Evolutionary conservation across 176 grass and related monocot species (phyloP), one percentile per base, ranked within the genome.

Genomic region (Lolium rigidum): DNA sequence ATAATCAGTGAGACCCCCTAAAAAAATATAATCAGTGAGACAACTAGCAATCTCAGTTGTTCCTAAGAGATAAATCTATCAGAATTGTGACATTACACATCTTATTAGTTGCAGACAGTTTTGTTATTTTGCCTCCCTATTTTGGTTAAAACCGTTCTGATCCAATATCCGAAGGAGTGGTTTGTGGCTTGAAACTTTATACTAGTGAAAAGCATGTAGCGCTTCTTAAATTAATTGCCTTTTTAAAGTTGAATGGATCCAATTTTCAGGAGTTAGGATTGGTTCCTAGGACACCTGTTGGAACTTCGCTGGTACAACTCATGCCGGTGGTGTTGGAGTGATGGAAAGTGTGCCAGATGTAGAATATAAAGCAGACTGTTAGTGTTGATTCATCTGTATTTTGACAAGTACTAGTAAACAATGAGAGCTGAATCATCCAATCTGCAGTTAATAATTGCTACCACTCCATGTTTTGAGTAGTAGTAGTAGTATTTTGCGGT

Each of bases 231-330:
- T n/a, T 16, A 35, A 66, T 66, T 66, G 26, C 25, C 63, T 66
- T 56, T 7, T 56, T 20, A 56, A 56, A 20, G 6, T 35, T 66
- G 6, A 2, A 0, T 35, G 26, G 5, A 66, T 6, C 26, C 26
- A 66, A 35, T 66, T 67, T 86, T 79, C 71, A 98, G 93, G 96
- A 95, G 76, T 86, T 98, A 87, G 90, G 93, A 16, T 88, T 98
- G 57, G 73, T 89, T 86, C 85, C 85, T 89, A 89, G 95, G 58
- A 98, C 89, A 78, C 95, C 89, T 78, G 94, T 95, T 83, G 97
- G 93, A 91, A 98, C 93, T 86, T 89, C 94, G 25, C 94, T 98
- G n/a, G n/a, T n/a, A n/a, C 81, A 98, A 94, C 94, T 89, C 92
- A 98, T 88, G 96, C 93, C 84, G 92, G 96, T 89, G 93, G 97